These are phyloP conservation scores for Trypanosoma theileri DNA, from an alignment of 208 protist genomes.

Conservation along the genomic window DNA sequence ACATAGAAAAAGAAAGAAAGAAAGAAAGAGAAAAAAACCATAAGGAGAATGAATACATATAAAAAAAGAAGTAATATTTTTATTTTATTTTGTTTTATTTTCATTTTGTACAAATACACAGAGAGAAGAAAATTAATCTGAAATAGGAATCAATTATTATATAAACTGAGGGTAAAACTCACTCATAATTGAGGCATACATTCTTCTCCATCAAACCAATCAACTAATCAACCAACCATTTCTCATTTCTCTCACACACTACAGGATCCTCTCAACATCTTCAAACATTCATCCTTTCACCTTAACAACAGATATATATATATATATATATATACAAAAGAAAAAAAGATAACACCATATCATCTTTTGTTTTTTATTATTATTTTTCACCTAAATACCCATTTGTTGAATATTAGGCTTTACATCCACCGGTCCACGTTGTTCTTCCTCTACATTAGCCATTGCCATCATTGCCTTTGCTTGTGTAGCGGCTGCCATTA, in stretches of 20 bases:
- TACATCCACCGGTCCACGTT: constrained; percentile 16
- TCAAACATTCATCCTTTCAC: too few relatives aligned
- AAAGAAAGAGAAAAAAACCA: background rate
- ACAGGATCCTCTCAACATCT: background rate
- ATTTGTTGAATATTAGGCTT: constrained; percentile 25
- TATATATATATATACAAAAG: background rate
- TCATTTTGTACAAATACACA: background rate
- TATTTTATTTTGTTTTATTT: too few relatives aligned
- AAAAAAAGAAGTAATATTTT: background rate
- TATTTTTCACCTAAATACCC: too few relatives aligned
- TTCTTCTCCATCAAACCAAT: too few relatives aligned
- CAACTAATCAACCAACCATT: too few relatives aligned
- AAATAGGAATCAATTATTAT: constrained; percentile 4
- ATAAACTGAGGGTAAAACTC: background rate
- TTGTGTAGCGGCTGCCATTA: constrained; percentile 21
- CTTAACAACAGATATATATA: background rate
- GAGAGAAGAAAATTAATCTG: constrained; percentile 1
- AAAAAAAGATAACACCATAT: background rate
- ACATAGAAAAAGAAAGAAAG: background rate
- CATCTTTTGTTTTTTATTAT: too few relatives aligned
- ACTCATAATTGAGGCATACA: too few relatives aligned
- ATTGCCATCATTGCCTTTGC: constrained; percentile 15
- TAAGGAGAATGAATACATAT: background rate
- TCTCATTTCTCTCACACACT: too few relatives aligned
- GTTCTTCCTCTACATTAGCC: constrained; percentile 15